phyloP scores from a whole-genome alignment of 1,139 yeast species.

The Nakaseomyces nivariensis region DNA sequence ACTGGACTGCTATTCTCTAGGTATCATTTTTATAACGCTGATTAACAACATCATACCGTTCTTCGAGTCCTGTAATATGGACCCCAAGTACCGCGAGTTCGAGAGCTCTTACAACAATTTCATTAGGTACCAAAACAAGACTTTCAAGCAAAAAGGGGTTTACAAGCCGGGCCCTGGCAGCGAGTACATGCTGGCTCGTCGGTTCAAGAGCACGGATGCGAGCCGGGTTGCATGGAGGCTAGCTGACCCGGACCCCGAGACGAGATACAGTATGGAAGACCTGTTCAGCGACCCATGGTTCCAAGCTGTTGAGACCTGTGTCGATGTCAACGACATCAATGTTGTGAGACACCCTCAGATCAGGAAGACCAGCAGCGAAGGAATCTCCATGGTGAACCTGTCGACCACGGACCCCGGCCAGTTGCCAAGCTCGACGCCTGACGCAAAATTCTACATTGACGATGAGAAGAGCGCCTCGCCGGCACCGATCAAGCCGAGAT shows the following conservation, averaged over 20 bases:
- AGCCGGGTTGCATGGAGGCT: constrained; percentile 68
- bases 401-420: neutral
- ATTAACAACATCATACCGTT: constrained; percentile 55
- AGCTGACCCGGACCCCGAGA: constrained; percentile 49
- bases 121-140: constrained; percentile 37
- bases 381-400: constrained; percentile 2
- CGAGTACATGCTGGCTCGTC: constrained; percentile 55
- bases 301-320: constrained; percentile 47
- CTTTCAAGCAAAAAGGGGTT: constrained; percentile 39
- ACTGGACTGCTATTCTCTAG: constrained; percentile 66
- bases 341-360: constrained; percentile 15
- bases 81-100: constrained; percentile 49
- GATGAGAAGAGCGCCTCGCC: constrained; percentile 1
- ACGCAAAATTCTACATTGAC: neutral
- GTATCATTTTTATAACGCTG: constrained; percentile 51
- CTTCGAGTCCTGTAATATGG: constrained; percentile 39
- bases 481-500: constrained; percentile 9
- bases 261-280: constrained; percentile 46
- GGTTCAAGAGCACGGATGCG: constrained; percentile 49
- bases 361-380: constrained; percentile 6
- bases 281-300: constrained; percentile 62
- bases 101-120: constrained; percentile 42
- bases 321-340: constrained; percentile 18
- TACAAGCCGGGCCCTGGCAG: constrained; percentile 50
- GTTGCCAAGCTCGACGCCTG: neutral